A percentile compares a stretch with the other conserved stretches of the same genome.
These are phyloP conservation scores for Corchorus olitorius DNA, from an alignment of 345 rosid species.

Conservation along the genomic window DNA sequence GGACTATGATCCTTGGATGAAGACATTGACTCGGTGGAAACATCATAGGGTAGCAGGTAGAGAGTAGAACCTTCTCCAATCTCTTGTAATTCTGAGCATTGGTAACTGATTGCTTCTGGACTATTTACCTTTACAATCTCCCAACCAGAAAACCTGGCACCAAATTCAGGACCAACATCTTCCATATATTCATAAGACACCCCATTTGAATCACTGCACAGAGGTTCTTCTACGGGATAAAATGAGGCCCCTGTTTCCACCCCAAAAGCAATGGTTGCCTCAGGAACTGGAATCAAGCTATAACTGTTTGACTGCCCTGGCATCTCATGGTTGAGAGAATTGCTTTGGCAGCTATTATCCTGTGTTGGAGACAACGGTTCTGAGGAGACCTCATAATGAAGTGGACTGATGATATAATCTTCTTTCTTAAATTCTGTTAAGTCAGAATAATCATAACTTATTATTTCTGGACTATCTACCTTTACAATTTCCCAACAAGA, in stretches of 20 bases:
- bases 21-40: constrained; percentile 18
- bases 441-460: constrained; percentile 18
- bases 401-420: constrained; percentile 10
- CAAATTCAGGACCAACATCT: constrained; percentile 21
- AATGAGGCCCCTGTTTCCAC: constrained; percentile 14
- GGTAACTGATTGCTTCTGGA: constrained; percentile 28
- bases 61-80: constrained; percentile 15
- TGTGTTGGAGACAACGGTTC: constrained; percentile 16
- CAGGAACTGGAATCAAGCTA: constrained; percentile 21
- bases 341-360: constrained; percentile 15
- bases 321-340: constrained; percentile 5
- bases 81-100: constrained; percentile 22
- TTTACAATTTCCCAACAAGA: constrained; percentile 33
- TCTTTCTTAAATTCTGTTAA: constrained; percentile 21
- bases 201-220: constrained; percentile 23
- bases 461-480: constrained; percentile 29
- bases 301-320: constrained; percentile 24
- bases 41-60: constrained; percentile 3
- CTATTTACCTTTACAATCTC: constrained; percentile 33
- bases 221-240: constrained; percentile 25
- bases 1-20: constrained; percentile 17
- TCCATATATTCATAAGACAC: constrained; percentile 30
- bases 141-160: constrained; percentile 25
- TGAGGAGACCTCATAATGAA: constrained; percentile 14
- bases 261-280: constrained; percentile 13